A percentile compares a stretch with the other conserved stretches of the same genome.
Conservation (phyloP, 495 filamentous ascomycete species). For the Hyaloscypha finlandica region DNA sequence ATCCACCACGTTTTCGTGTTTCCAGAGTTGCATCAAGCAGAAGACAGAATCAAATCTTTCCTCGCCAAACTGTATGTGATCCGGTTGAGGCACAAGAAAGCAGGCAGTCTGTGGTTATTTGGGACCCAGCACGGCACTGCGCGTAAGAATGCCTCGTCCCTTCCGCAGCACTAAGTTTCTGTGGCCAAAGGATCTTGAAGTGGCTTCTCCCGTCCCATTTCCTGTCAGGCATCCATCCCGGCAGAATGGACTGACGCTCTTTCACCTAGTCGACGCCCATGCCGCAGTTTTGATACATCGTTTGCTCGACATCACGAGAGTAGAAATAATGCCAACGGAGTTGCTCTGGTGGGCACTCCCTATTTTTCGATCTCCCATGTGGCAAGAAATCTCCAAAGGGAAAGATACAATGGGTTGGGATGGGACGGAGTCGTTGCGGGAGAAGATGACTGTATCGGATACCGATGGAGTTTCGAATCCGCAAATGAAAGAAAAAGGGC, state of each 20-base stretch:
- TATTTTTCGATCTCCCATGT: neutral
- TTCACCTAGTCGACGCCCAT: neutral
- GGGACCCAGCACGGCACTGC: neutral
- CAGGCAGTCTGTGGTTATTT: neutral
- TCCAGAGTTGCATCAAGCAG: neutral
- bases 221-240: too few species aligned
- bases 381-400: neutral
- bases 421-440: neutral
- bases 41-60: neutral
- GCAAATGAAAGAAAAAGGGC: neutral
- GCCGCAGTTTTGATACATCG: neutral
- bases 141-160: neutral
- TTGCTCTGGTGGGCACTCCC: neutral
- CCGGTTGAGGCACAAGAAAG: neutral
- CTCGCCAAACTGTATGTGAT: neutral
- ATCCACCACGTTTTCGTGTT: neutral
- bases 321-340: neutral
- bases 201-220: too few species aligned
- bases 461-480: neutral
- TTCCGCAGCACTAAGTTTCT: too few species aligned
- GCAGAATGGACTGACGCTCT: neutral
- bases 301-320: neutral
- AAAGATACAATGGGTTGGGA: neutral
- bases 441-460: neutral
- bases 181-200: too few species aligned